Percentiles rank a stretch among this genome's conserved stretches.
These are phyloP conservation scores for Euphorbia corollata DNA, from an alignment of 441 rosid species.

Conservation along the genomic window DNA sequence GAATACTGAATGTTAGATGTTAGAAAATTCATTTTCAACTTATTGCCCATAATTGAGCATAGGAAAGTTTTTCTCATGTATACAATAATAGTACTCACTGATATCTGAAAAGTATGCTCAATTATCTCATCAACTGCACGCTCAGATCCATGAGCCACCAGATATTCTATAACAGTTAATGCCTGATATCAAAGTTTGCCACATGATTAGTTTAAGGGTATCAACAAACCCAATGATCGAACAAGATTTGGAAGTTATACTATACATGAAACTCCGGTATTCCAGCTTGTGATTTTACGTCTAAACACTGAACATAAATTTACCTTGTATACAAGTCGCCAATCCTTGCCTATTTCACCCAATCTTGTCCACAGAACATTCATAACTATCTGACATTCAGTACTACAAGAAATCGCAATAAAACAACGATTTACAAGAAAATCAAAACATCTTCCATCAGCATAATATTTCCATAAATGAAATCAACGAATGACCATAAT, in stretches of 20 bases:
- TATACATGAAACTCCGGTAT: no score
- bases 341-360: slow-evolving; percentile 81
- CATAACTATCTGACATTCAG: slow-evolving; percentile 94
- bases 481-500: background rate
- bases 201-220: slow-evolving; percentile 11
- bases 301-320: background rate
- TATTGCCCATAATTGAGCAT: background rate
- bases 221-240: slow-evolving; percentile 7
- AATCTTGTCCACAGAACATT: slow-evolving; percentile 90
- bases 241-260: background rate
- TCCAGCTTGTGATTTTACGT: background rate
- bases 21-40: slow-evolving; percentile 19
- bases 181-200: slow-evolving; percentile 44
- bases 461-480: background rate
- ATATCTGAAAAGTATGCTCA: slow-evolving; percentile 92
- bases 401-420: slow-evolving; percentile 39
- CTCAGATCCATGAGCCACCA: slow-evolving; percentile 93
- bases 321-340: slow-evolving; percentile 99
- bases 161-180: slow-evolving; percentile 81
- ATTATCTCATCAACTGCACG: slow-evolving; percentile 93
- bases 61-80: slow-evolving; percentile 9
- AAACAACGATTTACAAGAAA: slow-evolving; percentile 9
- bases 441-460: slow-evolving; percentile 5
- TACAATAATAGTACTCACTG: slow-evolving; percentile 47
- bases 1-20: slow-evolving; percentile 24